Evolutionary conservation across 495 filamentous ascomycete genomes (phyloP).

Genomic region (Gamarada debralockiae): DNA sequence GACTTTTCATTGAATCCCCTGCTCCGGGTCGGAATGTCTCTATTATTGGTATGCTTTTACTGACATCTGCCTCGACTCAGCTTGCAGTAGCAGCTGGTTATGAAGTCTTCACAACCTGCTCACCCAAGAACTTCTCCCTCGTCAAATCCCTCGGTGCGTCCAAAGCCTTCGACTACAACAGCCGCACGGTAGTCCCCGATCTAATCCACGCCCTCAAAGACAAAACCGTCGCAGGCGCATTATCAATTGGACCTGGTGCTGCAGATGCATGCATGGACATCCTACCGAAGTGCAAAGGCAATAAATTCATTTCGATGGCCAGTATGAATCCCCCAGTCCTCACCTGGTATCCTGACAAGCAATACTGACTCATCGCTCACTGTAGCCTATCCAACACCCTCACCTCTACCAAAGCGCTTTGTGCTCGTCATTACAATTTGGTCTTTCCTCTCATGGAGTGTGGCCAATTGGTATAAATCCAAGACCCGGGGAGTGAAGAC

Average conservation of each 20-base stretch:
- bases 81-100: slow-evolving; percentile 22
- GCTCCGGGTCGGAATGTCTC: too few species aligned
- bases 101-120: slow-evolving; percentile 52
- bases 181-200: slow-evolving; percentile 5
- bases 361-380: too few species aligned
- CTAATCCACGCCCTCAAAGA: slow-evolving; percentile 27
- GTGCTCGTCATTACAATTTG: neutral
- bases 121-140: slow-evolving; percentile 47
- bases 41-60: too few species aligned
- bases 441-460: too few species aligned
- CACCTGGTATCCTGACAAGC: neutral
- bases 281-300: neutral
- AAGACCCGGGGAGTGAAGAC: neutral
- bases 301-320: neutral
- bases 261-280: neutral
- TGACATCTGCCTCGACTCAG: too few species aligned
- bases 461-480: too few species aligned
- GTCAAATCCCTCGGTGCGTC: slow-evolving; percentile 48
- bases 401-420: neutral
- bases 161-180: slow-evolving; percentile 51
- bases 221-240: slow-evolving; percentile 13
- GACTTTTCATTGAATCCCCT: too few species aligned
- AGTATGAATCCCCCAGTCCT: too few species aligned
- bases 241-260: neutral
- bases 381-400: neutral